Conservation (phyloP, 139 green algal genomes). For the Limnomonas spitsbergensis region DNA sequence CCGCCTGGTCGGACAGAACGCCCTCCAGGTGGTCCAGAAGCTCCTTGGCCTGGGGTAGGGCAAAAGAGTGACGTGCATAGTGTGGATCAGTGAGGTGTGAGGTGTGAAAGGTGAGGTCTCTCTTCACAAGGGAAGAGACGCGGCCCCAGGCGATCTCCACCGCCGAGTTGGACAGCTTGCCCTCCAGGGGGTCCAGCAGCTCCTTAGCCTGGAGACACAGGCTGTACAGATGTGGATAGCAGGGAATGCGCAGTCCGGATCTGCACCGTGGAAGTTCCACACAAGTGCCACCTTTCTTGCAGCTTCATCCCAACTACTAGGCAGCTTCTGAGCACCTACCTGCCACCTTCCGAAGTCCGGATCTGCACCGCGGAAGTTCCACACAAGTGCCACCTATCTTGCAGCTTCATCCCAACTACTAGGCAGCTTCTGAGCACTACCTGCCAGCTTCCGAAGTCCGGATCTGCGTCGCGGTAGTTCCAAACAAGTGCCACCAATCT, state of each 20-base stretch:
- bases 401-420: too few relatives aligned
- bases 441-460: constrained; percentile 95
- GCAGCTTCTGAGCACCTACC: too few relatives aligned
- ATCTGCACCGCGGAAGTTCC: too few relatives aligned
- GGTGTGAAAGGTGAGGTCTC: background rate
- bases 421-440: too few relatives aligned
- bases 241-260: too few relatives aligned
- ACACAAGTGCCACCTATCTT: too few relatives aligned
- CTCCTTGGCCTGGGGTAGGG: constrained; percentile 84
- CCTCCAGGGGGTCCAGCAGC: constrained; percentile 96
- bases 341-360: too few relatives aligned
- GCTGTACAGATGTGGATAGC: background rate
- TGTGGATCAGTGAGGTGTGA: constrained; percentile 6
- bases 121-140: constrained; percentile 30
- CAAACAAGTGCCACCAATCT: too few relatives aligned
- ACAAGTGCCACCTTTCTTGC: too few relatives aligned
- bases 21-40: constrained; percentile 96
- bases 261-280: too few relatives aligned
- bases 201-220: constrained; percentile 82
- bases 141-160: constrained; percentile 86
- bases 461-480: constrained; percentile 93
- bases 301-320: too few relatives aligned
- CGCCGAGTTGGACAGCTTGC: constrained; percentile 84
- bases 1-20: constrained; percentile 85
- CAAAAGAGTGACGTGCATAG: background rate